Base-by-base conservation (phyloP, 148 eudicot genomes). In the Talinum fruticosum region DNA sequence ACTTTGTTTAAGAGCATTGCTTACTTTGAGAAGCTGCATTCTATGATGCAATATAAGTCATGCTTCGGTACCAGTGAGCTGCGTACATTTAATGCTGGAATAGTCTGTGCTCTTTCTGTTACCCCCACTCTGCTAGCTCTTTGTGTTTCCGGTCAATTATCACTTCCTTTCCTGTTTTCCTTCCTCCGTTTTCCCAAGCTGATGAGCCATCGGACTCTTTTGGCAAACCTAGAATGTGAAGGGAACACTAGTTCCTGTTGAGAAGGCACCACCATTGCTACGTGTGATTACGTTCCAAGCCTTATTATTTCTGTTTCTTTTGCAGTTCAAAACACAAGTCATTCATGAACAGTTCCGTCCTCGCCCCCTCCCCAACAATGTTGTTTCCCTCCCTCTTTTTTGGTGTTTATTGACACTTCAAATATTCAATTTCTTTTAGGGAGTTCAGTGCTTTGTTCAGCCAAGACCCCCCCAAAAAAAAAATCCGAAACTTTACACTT, bases 191-290 rank as follows among this genome's bases (percentile, higher is more conserved):
- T 75, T 12, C 16, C 5, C 34, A 21, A 26, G 16, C 70, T 65
- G 38, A 65, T 66, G 69, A 66, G 32, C 12, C 19, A 67, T 67
- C 2, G 19, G 23, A 14, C 14, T 66, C 26, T 62, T 10, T 38
- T 45, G 28, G 72, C 18, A 44, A 16, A 5, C 13, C 30, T 44
- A 24, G 41, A 65, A 29, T 30, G 29, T 44, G n/a, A 51, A 38
- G n/a, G 61, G 30, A 47, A 76, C 21, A 10, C 54, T 47, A 45
- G 62, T 30, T 76, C 62, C 62, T 10, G 44, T 21, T 76, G 57
- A 29, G 34, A 23, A 45, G 13, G 18, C 19, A 51, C 23, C 4
- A 23, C 57, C 15, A 51, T 51, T 51, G 47, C 57, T 51, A 14
- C 21, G 23, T 12, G 21, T 66, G 64, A 45, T 66, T 41, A 41